These are phyloP conservation scores for Trametes sp. DNA, from an alignment of 1,284 basidiomycete genomes.

Conservation along the genomic window DNA sequence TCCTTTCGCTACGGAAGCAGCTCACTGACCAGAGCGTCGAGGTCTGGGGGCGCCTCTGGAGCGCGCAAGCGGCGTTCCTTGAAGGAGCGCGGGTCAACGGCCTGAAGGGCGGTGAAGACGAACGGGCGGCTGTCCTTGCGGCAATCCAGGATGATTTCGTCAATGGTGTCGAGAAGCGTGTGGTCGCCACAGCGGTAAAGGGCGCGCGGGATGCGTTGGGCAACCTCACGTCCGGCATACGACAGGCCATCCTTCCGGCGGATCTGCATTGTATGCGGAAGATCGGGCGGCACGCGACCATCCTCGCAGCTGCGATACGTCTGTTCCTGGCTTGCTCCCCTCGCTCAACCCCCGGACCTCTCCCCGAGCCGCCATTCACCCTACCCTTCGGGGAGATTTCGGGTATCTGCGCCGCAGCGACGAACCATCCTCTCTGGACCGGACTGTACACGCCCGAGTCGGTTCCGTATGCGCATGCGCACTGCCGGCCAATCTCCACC, in stretches of 20 bases:
- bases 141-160: slow-evolving; percentile 51
- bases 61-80: slow-evolving; percentile 69
- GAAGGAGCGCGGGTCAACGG: slow-evolving; percentile 80
- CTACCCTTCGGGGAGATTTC: slow-evolving; percentile 66
- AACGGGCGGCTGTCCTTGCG: slow-evolving; percentile 53
- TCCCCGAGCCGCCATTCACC: slow-evolving; percentile 56
- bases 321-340: slow-evolving; percentile 70
- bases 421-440: slow-evolving; percentile 58
- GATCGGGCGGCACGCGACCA: slow-evolving; percentile 44
- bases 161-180: slow-evolving; percentile 46
- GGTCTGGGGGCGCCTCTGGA: slow-evolving; percentile 61
- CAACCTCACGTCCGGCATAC: slow-evolving; percentile 18
- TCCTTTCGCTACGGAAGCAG: slow-evolving; percentile 48
- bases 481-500: slow-evolving; percentile 59
- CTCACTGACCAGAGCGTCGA: slow-evolving; percentile 33
- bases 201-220: slow-evolving; percentile 43
- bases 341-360: slow-evolving; percentile 43
- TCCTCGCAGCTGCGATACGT: slow-evolving; percentile 60
- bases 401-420: slow-evolving; percentile 55
- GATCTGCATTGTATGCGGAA: slow-evolving; percentile 34
- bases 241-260: slow-evolving; percentile 21
- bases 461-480: slow-evolving; percentile 44
- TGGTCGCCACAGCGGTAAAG: slow-evolving; percentile 46
- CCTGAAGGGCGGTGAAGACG: slow-evolving; percentile 67
- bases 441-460: slow-evolving; percentile 35